Evolutionary conservation across 257 asterid species (phyloP), one percentile per base, ranked within the genome.

Genomic region (Solanum peruvianum): DNA sequence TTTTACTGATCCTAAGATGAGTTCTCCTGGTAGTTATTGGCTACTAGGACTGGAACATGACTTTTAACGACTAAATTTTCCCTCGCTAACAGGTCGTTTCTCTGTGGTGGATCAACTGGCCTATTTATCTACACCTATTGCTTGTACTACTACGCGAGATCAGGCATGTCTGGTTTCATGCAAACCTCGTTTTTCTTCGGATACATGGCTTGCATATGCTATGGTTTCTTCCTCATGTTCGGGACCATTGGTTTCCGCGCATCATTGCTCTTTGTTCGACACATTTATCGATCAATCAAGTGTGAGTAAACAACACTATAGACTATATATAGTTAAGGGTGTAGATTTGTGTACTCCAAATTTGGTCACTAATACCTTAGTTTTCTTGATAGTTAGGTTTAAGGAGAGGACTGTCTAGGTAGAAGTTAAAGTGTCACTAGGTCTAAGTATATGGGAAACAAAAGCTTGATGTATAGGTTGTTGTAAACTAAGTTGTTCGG

Each of bases 171-270:
- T 69, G 89, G 88, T 11, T 70, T 90, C 44, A 69, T 88, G 89
- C 92, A 90, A 72, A 86, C 73, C n/a, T 90, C 92, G 2, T 90
- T 88, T 84, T 90, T 88, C 92, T 88, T 88, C 45, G 92, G 90
- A 5, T 88, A 90, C 86, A 90, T 88, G 90, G 89, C 89, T 29
- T 90, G 84, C 83, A 14, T 90, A 39, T 88, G 90, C 84, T 90
- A 88, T 5, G 89, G 92, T 8, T 69, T 90, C 87, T 90, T 86
- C 58, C 92, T 90, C 58, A 77, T 90, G 89, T 78, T 88, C 7
- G 90, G 92, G n/a, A 44, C 88, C 37, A 67, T 88, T 3, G 90
- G 90, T 31, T 90, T 90, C 31, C 39, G 56, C 11, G 86, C 90
- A 14, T 83, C 90, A 1, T 66, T 86, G 23, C 9, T 83, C 67